Evolutionary conservation across 2,329 filamentous ascomycete species (phyloP).

Genomic region (Aureobasidium lini): DNA sequence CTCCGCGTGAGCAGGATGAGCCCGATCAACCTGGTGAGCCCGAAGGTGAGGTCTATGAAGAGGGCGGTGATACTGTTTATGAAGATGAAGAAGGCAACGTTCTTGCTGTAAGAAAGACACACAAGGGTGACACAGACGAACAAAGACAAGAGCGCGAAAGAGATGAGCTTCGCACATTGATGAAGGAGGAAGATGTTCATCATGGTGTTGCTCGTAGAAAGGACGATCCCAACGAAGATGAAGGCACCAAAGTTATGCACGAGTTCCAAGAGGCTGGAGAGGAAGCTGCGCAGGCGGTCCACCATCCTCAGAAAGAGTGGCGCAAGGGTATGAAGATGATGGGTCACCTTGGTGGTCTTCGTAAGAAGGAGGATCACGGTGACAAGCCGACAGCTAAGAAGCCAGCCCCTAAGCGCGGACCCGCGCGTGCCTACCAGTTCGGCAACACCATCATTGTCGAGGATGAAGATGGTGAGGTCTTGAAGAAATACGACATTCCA

Average conservation of each 20-base stretch:
- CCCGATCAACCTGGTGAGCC: slow-evolving; percentile 24
- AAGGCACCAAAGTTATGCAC: slow-evolving; percentile 32
- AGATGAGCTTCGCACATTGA: slow-evolving; percentile 43
- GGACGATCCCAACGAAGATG: slow-evolving; percentile 37
- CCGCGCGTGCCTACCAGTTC: slow-evolving; percentile 77
- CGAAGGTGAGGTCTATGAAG: slow-evolving; percentile 65
- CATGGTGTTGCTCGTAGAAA: slow-evolving; percentile 40
- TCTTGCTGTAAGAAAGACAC: slow-evolving; percentile 54
- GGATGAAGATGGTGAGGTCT: slow-evolving; percentile 76
- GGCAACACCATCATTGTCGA: slow-evolving; percentile 87
- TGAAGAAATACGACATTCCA: slow-evolving; percentile 75
- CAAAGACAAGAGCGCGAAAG: slow-evolving; percentile 56
- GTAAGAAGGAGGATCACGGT: slow-evolving; percentile 32
- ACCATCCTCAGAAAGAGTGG: slow-evolving; percentile 35
- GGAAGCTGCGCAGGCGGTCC: slow-evolving; percentile 54
- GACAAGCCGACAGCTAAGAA: slow-evolving; percentile 20
- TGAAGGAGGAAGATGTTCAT: slow-evolving; percentile 42
- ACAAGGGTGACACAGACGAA: slow-evolving; percentile 37
- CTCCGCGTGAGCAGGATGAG: slow-evolving; percentile 21
- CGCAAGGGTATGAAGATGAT: slow-evolving; percentile 36
- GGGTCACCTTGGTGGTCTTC: slow-evolving; percentile 40
- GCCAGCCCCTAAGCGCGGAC: slow-evolving; percentile 46
- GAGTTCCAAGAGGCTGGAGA: slow-evolving; percentile 50
- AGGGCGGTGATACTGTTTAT: slow-evolving; percentile 70
- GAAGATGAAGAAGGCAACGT: slow-evolving; percentile 88